Conservation (phyloP, 2,329 filamentous ascomycete species). For the Coniochaeta pulveracea region DNA sequence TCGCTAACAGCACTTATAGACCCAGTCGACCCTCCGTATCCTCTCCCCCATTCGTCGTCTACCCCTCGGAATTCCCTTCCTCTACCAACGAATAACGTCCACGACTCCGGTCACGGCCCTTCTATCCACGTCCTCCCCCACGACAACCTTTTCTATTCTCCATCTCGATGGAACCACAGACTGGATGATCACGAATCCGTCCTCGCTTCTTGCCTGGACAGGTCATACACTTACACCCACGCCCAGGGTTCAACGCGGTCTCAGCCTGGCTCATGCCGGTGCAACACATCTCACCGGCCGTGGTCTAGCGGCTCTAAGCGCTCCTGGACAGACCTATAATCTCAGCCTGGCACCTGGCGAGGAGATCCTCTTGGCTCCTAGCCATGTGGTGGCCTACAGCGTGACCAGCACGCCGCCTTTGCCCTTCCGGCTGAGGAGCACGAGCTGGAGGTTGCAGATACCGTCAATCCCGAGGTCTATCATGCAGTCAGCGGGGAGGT, state of each 20-base stretch:
- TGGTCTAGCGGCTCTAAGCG: conserved; percentile 73
- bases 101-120: conserved; percentile 80
- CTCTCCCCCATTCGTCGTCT: conserved; percentile 75
- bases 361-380: conserved; percentile 83
- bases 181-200: conserved; percentile 85
- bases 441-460: conserved; percentile 67
- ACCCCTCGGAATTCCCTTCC: conserved; percentile 76
- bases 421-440: conserved; percentile 77
- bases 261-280: conserved; percentile 83
- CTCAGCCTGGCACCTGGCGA: conserved; percentile 72
- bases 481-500: conserved; percentile 23
- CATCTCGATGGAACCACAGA: conserved; percentile 89
- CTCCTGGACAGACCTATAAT: conserved; percentile 83
- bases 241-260: conserved; percentile 61
- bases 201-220: conserved; percentile 91
- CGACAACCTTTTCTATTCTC: conserved; percentile 77
- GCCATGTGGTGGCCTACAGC: conserved; percentile 84
- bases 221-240: conserved; percentile 72
- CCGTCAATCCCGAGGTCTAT: conserved; percentile 44
- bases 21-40: conserved; percentile 78
- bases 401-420: conserved; percentile 61
- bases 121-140: conserved; percentile 76
- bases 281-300: conserved; percentile 80
- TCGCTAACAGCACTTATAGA: conserved; percentile 33
- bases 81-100: conserved; percentile 85